Conservation (phyloP, 352 stramenopile genomes). For the Pythium scleroteichum region DNA sequence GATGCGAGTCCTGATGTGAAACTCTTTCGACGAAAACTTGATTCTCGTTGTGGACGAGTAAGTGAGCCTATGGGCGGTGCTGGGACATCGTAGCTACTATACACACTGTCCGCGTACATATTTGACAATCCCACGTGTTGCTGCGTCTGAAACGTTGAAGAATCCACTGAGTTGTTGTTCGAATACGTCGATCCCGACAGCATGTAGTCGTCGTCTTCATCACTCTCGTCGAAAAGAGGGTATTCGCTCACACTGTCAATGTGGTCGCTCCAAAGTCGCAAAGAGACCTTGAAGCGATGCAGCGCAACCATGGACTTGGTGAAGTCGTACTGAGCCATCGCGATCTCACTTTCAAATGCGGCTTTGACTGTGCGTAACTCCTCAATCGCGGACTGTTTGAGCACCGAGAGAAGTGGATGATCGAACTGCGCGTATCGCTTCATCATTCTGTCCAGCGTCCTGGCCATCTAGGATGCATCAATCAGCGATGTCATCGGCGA, state of each 20-base stretch:
- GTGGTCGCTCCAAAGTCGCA: conserved; percentile 77
- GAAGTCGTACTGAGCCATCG: conserved; percentile 74
- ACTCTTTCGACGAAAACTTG: conserved; percentile 26
- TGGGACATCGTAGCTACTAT: conserved; percentile 1
- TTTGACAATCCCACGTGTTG: conserved; percentile 8
- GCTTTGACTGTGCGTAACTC: conserved; percentile 69
- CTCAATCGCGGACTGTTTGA: conserved; percentile 72
- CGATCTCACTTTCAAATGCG: conserved; percentile 66
- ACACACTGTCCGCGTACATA: conserved; percentile 4
- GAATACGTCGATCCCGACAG: conserved; percentile 72
- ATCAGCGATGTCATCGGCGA: not conserved
- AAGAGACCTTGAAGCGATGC: conserved; percentile 64
- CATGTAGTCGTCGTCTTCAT: conserved; percentile 44
- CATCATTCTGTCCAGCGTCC: conserved; percentile 47
- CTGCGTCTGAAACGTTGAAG: conserved; percentile 22
- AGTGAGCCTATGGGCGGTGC: conserved; percentile 11
- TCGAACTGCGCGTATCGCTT: conserved; percentile 62
- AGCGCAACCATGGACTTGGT: conserved; percentile 73
- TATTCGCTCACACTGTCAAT: conserved; percentile 82
- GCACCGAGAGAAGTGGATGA: conserved; percentile 64
- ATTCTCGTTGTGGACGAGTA: conserved; percentile 20
- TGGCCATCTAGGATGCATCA: conserved; percentile 36
- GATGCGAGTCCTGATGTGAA: conserved; percentile 14
- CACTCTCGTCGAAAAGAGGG: conserved; percentile 62
- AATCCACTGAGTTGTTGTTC: conserved; percentile 38